phyloP scores from a whole-genome alignment of 257 asterid genomes.

The Scutellaria minor region DNA sequence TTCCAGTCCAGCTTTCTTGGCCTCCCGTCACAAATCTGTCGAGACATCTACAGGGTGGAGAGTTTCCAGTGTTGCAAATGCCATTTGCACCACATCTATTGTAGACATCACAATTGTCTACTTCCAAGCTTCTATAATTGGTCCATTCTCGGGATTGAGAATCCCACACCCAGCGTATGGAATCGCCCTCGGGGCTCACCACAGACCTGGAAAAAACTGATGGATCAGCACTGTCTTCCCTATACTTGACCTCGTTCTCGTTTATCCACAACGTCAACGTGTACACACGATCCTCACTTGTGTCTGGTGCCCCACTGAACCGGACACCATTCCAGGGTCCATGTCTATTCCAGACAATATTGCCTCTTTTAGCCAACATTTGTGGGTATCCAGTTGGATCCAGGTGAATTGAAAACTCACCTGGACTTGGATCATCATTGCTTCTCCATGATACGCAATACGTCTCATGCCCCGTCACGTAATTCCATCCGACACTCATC shows the following conservation, averaged over 20 bases:
- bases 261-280: neutral
- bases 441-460: neutral
- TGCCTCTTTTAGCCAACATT: neutral
- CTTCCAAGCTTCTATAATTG: too few relatives aligned
- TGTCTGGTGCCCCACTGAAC: neutral
- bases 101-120: neutral
- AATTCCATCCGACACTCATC: neutral
- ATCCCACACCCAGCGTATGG: neutral
- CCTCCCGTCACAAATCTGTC: slow-evolving; percentile 38
- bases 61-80: neutral
- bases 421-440: neutral
- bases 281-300: neutral
- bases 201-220: neutral
- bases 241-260: neutral
- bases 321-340: slow-evolving; percentile 15
- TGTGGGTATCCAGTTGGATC: slow-evolving; percentile 20
- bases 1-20: slow-evolving; percentile 22
- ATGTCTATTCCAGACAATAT: neutral
- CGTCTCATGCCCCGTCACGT: neutral
- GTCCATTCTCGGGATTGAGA: neutral
- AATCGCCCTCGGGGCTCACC: neutral
- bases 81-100: neutral
- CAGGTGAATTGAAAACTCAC: neutral
- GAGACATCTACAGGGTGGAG: slow-evolving; percentile 1
- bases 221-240: neutral